Evolutionary conservation across 306 rosid genomes (phyloP), one percentile per base, ranked within the genome.

Genomic region (Prunus mume): DNA sequence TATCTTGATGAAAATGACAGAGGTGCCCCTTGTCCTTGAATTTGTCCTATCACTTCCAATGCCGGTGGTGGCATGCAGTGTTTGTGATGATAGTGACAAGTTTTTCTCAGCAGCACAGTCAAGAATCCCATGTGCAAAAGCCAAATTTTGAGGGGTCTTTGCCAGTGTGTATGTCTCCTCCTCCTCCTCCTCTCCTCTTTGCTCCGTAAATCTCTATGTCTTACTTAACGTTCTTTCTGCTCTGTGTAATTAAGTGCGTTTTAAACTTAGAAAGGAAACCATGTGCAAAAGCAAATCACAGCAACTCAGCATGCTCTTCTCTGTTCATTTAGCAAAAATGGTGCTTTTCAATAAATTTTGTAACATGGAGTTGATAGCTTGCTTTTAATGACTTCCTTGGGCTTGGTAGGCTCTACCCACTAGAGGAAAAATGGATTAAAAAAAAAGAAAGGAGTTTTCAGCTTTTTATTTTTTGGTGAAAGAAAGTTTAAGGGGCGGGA

Each of bases 101-200:
- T 78, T 82, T 73, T 60, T 20, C 20, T 56, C 27, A 74, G 60
- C 65, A 58, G 76, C 30, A n/a, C 61, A 67, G 84, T 70, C 70
- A 77, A 80, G 84, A 74, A 73, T 65, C 70, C 88, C 98, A 93
- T 90, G 98, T 93, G 97, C 93, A 43, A 93, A 93, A 88, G 89
- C 93, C 97, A 84, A 78, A 1, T 32, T 88, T 86, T 62, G 64
- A 82, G 91, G 88, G 85, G 25, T 75, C 52, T 84, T 77, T 73
- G 83, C 81, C 67, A 38, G 49, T 75, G 27, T 41, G 80, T 63
- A 68, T 83, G 58, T 71, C 75, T 70, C 63, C 10, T 51, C 28
- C 12, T 32, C 38, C 34, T 32, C 32, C 17, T 20, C 25, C 24
- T 34, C 41, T 34, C 9, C 41, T 34, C 41, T 34, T 27, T 51